These are phyloP conservation scores for Tricholoma saponaceum DNA, from an alignment of 768 basidiomycete genomes.

Conservation along the genomic window DNA sequence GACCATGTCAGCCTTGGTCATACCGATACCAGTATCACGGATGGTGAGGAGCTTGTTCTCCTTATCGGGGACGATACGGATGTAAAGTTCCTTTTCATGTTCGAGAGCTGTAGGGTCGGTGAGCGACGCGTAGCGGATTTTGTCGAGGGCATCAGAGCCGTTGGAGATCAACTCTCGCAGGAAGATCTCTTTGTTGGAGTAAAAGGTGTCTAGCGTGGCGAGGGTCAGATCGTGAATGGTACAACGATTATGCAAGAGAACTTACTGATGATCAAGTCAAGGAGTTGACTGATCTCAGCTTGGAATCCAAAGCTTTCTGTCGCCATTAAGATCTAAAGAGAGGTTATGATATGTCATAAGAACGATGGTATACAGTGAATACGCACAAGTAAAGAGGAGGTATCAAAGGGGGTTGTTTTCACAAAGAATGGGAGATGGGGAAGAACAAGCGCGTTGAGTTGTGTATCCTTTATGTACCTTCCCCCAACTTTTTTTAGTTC, in stretches of 20 bases:
- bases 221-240: constrained; percentile 6
- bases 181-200: constrained; percentile 99
- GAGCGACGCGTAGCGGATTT: constrained; percentile 95
- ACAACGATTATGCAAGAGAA: constrained; percentile 9
- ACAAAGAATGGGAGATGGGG: not conserved
- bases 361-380: not conserved
- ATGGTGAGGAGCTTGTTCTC: constrained; percentile 89
- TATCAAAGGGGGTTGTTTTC: constrained; percentile 18
- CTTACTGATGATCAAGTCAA: constrained; percentile 98
- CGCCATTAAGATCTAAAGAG: constrained; percentile 47
- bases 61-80: constrained; percentile 94
- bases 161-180: constrained; percentile 98
- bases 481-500: constrained; percentile 35
- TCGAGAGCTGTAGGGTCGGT: constrained; percentile 93
- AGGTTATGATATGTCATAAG: constrained; percentile 2
- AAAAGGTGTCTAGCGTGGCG: constrained; percentile 80
- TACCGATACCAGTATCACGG: constrained; percentile 96
- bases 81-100: constrained; percentile 86
- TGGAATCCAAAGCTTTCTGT: constrained; percentile 94
- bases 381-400: constrained; percentile 14
- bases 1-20: constrained; percentile 99
- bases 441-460: constrained; percentile 12
- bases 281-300: constrained; percentile 97
- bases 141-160: constrained; percentile 97
- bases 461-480: constrained; percentile 29